phyloP scores from a whole-genome alignment of 2,329 filamentous ascomycete species.

The Aspergillus quadrilineatus region DNA sequence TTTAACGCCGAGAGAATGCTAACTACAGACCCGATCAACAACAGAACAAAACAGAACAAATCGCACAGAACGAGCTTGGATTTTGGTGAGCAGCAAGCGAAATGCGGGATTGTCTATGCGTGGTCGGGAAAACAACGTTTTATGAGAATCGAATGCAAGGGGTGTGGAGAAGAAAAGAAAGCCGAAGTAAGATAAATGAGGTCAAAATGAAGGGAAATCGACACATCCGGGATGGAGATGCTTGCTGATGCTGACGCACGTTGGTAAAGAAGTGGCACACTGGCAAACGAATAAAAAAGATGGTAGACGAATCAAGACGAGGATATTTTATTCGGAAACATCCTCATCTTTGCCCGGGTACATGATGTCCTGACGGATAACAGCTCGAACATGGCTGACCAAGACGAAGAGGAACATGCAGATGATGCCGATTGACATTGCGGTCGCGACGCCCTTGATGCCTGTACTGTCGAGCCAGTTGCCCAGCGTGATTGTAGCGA shows the following conservation, averaged over 20 bases:
- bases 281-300: background rate
- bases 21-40: background rate
- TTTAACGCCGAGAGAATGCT: background rate
- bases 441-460: conserved; percentile 55
- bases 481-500: conserved; percentile 60
- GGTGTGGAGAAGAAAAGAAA: background rate
- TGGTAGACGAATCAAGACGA: background rate
- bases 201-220: background rate
- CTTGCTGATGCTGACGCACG: background rate
- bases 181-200: background rate
- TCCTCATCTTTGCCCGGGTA: conserved; percentile 64
- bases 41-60: background rate
- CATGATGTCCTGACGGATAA: conserved; percentile 54
- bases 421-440: conserved; percentile 57
- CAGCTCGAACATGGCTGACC: conserved; percentile 50
- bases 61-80: background rate
- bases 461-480: conserved; percentile 53
- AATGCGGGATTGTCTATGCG: background rate
- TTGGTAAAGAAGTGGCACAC: background rate
- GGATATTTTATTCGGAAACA: conserved; percentile 29
- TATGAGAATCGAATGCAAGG: background rate
- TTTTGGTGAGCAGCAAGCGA: background rate
- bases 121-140: background rate
- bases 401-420: conserved; percentile 57
- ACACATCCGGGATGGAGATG: background rate